Conservation (phyloP, 75 land plant species). For the Adiantum capillusveneris region DNA sequence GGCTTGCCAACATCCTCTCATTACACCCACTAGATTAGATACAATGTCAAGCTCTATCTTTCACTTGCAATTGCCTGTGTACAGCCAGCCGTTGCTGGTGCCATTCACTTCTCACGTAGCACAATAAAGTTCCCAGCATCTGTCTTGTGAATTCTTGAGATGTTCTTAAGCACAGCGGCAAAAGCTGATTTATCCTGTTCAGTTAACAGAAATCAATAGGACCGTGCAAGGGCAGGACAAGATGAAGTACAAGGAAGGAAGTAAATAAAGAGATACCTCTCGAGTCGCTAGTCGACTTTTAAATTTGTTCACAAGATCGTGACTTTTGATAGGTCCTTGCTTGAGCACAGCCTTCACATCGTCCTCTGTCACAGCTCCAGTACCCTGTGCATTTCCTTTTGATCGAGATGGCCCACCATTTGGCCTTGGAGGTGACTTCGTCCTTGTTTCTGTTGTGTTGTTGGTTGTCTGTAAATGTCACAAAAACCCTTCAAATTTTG, state of each 20-base stretch:
- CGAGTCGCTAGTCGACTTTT: slow-evolving; percentile 49
- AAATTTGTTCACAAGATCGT: slow-evolving; percentile 81
- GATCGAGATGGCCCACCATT: slow-evolving; percentile 17
- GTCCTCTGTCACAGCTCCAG: slow-evolving; percentile 76
- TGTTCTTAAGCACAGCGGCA: slow-evolving; percentile 75
- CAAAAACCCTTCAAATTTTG: too few species aligned
- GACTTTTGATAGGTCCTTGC: slow-evolving; percentile 71
- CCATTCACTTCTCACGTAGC: slow-evolving; percentile 46
- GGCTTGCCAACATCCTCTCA: too few species aligned
- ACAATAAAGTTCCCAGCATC: slow-evolving; percentile 71
- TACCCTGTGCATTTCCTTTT: slow-evolving; percentile 13
- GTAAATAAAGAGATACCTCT: slow-evolving; percentile 46
- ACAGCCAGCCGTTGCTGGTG: too few species aligned
- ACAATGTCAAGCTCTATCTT: too few species aligned
- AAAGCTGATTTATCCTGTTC: slow-evolving; percentile 84
- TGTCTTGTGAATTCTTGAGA: slow-evolving; percentile 86
- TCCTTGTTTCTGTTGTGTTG: slow-evolving; percentile 29
- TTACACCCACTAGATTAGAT: too few species aligned
- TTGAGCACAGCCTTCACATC: slow-evolving; percentile 73
- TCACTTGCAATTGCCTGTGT: too few species aligned
- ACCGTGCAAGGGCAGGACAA: too few species aligned
- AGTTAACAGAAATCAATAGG: too few species aligned
- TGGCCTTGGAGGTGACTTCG: slow-evolving; percentile 20
- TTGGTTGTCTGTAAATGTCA: background rate
- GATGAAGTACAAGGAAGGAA: too few species aligned